Evolutionary conservation across 441 rosid genomes (phyloP).

Genomic region (Capsella rubella): DNA sequence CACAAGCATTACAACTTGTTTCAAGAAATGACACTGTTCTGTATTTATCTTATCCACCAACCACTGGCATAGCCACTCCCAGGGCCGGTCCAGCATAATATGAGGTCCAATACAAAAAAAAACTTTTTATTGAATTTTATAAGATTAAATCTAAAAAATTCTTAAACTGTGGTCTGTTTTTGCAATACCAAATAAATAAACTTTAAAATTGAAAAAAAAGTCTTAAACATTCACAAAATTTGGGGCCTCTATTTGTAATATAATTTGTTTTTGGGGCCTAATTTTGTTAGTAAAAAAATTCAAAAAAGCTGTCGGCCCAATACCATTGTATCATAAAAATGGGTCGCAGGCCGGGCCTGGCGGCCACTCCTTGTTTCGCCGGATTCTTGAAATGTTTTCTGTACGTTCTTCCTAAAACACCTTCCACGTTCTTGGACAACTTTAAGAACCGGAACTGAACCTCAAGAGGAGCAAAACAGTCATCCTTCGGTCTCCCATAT

Average conservation of each 20-base stretch:
- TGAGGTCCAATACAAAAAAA: too few species aligned
- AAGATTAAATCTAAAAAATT: slow-evolving; percentile 39
- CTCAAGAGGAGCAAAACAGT: slow-evolving; percentile 75
- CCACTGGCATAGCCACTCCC: slow-evolving; percentile 64
- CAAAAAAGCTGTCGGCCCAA: too few species aligned
- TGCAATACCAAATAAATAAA: too few species aligned
- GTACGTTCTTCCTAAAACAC: slow-evolving; percentile 78
- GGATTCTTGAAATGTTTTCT: slow-evolving; percentile 65
- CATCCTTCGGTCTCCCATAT: slow-evolving; percentile 58
- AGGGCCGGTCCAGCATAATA: too few species aligned
- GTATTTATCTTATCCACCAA: slow-evolving; percentile 68
- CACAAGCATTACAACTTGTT: slow-evolving; percentile 58
- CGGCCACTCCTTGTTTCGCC: slow-evolving; percentile 68
- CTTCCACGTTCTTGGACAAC: slow-evolving; percentile 65
- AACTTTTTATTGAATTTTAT: too few species aligned
- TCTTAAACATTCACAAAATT: too few species aligned
- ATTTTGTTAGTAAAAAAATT: too few species aligned
- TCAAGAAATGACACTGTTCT: slow-evolving; percentile 58
- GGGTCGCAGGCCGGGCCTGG: too few species aligned
- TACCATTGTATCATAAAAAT: slow-evolving; percentile 30
- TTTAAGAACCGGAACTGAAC: slow-evolving; percentile 66
- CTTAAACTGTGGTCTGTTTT: too few species aligned
- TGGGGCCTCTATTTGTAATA: too few species aligned
- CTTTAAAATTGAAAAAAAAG: too few species aligned
- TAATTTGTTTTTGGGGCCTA: too few species aligned